Base-by-base conservation (phyloP, 495 filamentous ascomycete genomes). In the Podospora fimiseda region DNA sequence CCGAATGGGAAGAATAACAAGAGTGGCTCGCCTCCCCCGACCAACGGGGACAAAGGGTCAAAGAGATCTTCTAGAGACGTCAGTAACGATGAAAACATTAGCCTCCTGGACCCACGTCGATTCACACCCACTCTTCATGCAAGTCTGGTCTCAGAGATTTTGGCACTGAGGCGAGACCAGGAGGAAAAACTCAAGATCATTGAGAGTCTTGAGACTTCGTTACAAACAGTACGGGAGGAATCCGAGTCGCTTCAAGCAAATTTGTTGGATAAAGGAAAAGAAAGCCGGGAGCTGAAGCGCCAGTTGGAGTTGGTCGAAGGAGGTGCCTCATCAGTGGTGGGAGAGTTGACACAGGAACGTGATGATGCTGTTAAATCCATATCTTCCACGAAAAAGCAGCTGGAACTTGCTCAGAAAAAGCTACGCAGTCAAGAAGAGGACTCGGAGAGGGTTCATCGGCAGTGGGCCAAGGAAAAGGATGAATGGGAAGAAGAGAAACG, bases 111-210 rank as follows among this genome's bases (percentile, higher is more conserved):
- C 61, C 88, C 93, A 5, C 82, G 90, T 47, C 79, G 92, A 16
- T 96, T 99, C 60, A 97, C 93, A 4, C 93, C 93, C 3, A 96
- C 90, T 1, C 77, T 97, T 16, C 94, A 96, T 70, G 93, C 93
- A 13, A 96, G 87, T 42, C 77, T 98, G 7, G 91, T 98, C 5
- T 89, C 92, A 0, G 92, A 98, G 66, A 98, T 98, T 54, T 78
- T 97, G 20, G 81, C 83, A 1, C 68, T 99, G 41, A 82, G 90
- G 3, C 77, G 93, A 41, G 94, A 97, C 52, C 79, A 96, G 48
- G 93, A 97, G 64, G 86, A 82, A 39, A 96, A 94, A 66, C 76
- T 84, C 16, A 87, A 83, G 55, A 76, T 87, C 24, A 90, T 99
- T 39, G 89, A 95, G 65, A 77, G 78, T 27, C 72, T 99, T 27